Percentiles rank a stretch among this genome's conserved stretches.
phyloP scores from a whole-genome alignment of 192 early-diverging fungal species.

The Coemansia sp. region DNA sequence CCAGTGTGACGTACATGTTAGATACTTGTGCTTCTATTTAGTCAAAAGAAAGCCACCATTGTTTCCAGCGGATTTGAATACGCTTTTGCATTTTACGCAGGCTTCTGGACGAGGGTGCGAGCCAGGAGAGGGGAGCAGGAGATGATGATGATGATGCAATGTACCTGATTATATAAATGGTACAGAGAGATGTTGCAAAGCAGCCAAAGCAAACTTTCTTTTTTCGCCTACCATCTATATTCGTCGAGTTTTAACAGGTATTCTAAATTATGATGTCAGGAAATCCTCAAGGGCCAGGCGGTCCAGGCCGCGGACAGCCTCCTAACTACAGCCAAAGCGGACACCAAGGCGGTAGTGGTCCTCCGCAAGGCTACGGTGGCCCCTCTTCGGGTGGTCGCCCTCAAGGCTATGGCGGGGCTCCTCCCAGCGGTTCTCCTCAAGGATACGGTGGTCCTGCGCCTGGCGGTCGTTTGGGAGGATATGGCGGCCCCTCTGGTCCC shows the following conservation, averaged over 20 bases:
- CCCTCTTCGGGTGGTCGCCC: not conserved
- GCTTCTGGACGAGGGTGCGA: not conserved
- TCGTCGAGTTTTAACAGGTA: not conserved
- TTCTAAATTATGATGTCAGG: conserved; percentile 14
- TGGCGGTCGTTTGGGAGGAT: not conserved
- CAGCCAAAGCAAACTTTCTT: not conserved
- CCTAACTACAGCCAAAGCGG: conserved; percentile 10
- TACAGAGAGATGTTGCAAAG: not conserved
- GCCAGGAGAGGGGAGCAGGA: not conserved
- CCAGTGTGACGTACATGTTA: conserved; percentile 8
- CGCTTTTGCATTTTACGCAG: not conserved
- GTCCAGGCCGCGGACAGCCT: conserved; percentile 8
- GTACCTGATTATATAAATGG: not conserved
- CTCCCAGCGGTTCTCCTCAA: not conserved
- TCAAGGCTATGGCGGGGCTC: conserved; percentile 5
- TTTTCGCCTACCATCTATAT: not conserved
- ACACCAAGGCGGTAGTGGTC: not conserved
- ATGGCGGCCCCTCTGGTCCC: not conserved
- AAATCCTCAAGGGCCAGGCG: conserved; percentile 19
- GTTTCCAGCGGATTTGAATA: not conserved
- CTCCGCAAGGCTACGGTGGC: conserved; percentile 5
- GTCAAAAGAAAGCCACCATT: not conserved
- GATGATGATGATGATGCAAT: not conserved
- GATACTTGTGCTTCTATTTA: not conserved
- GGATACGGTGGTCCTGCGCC: not conserved